Evolutionary conservation across 768 basidiomycete species (phyloP), one percentile per base, ranked within the genome.

Genomic region (Lactifluus volemus): DNA sequence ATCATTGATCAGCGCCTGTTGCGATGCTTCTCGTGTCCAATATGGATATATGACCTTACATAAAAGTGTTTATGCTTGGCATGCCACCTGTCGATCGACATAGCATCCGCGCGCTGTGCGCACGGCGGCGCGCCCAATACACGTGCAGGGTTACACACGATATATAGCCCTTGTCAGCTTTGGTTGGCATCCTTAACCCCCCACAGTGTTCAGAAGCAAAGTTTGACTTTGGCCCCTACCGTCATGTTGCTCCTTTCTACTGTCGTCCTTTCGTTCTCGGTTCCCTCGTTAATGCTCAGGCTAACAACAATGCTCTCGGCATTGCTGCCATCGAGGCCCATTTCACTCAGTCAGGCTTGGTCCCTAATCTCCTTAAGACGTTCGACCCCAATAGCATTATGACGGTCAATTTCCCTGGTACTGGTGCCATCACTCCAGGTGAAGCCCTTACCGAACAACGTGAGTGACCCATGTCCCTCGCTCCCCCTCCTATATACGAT

Each of bases 261-360:
- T 51, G 47, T 76, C 41, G 29, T 69, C 69, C 69, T 74, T 63
- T 68, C 79, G 55, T 69, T 75, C 67, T 84, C 65, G 67, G 76
- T 55, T 74, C 77, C 36, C 70, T 79, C 67, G 75, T 73, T 58
- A 63, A 70, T 39, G 82, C 82, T 25, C 83, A 86, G 70, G 65
- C 10, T 45, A 58, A 72, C 58, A 74, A 74, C 57, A 71, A 73
- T 38, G 62, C 69, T 21, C 63, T 84, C 39, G 77, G 78, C 59
- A 73, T 88, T 50, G 77, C 77, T 58, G 82, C 80, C 39, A 82
- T 88, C 54, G 74, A 85, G 68, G 89, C 88, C 21, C 84, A 90
- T 71, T 87, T 91, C 71, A 72, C 67, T 14, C 79, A 81, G 61
- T 76, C 84, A 17, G 75, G 72, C 52, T 72, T 92, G 63, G 83